These are phyloP conservation scores for Fusarium piperis DNA, from an alignment of 2,329 filamentous ascomycete species.

Conservation along the genomic window DNA sequence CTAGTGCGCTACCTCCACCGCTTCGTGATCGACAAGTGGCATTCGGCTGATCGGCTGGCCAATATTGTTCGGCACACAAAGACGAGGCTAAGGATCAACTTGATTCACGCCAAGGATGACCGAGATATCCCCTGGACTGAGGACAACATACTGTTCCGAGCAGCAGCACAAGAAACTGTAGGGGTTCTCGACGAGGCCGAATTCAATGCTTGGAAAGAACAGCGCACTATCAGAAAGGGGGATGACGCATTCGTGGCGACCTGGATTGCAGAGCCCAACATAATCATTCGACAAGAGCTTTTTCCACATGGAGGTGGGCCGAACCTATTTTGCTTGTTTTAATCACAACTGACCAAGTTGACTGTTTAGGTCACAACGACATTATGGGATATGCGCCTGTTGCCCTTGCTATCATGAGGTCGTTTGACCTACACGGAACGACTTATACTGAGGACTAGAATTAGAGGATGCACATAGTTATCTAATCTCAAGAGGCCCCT, in stretches of 20 bases:
- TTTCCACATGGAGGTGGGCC: conserved; percentile 64
- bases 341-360: not conserved
- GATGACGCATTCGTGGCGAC: conserved; percentile 60
- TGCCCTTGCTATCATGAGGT: conserved; percentile 70
- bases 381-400: conserved; percentile 74
- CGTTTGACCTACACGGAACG: conserved; percentile 62
- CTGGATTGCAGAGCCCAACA: conserved; percentile 55
- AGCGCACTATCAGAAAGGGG: conserved; percentile 54
- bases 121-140: conserved; percentile 81
- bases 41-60: conserved; percentile 72
- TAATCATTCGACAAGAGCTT: conserved; percentile 63
- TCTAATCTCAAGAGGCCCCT: not conserved
- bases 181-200: conserved; percentile 48
- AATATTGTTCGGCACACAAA: conserved; percentile 63
- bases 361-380: conserved; percentile 70
- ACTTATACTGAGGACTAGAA: conserved; percentile 35
- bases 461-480: not conserved
- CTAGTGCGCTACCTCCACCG: conserved; percentile 69
- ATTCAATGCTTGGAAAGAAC: conserved; percentile 57
- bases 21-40: conserved; percentile 84
- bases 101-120: conserved; percentile 86
- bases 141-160: conserved; percentile 70
- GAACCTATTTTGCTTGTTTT: not conserved
- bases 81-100: conserved; percentile 68
- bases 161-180: conserved; percentile 64